Percentiles rank a stretch among this genome's conserved stretches.
These are phyloP conservation scores for Raddia guianensis DNA, from an alignment of 176 grass and related monocot species.

Conservation along the genomic window DNA sequence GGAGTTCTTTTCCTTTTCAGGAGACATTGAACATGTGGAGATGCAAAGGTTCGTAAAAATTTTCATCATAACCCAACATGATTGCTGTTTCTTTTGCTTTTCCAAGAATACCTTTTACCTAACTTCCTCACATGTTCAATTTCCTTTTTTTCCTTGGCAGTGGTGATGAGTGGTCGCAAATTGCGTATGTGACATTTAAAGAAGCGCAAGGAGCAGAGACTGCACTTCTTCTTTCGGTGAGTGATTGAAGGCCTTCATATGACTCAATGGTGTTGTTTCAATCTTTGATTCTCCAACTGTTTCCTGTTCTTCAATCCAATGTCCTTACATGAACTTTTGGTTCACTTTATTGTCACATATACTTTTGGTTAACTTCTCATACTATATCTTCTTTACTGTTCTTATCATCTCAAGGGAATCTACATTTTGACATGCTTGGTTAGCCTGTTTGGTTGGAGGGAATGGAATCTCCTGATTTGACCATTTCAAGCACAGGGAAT, in stretches of 20 bases:
- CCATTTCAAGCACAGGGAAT: too few relatives aligned
- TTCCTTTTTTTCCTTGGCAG: conserved; percentile 43
- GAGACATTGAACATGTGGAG: conserved; percentile 88
- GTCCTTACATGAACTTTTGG: not conserved
- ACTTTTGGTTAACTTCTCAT: conserved; percentile 14
- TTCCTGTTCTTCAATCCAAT: not conserved
- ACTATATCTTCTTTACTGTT: conserved; percentile 1
- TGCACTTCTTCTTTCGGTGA: conserved; percentile 93
- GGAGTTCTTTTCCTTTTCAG: conserved; percentile 97
- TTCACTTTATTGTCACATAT: not conserved
- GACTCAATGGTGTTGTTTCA: conserved; percentile 15
- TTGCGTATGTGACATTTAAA: conserved; percentile 98
- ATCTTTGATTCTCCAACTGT: not conserved
- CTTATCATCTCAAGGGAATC: conserved; percentile 7
- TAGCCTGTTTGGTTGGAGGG: too few relatives aligned
- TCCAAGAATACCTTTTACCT: not conserved
- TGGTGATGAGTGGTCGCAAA: conserved; percentile 90
- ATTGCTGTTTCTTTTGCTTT: not conserved
- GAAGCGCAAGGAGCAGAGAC: conserved; percentile 88
- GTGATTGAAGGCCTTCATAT: conserved; percentile 26
- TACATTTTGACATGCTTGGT: not conserved
- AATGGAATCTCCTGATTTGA: too few relatives aligned
- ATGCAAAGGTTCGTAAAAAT: conserved; percentile 71
- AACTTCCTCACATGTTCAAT: conserved; percentile 4
- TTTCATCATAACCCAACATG: not conserved